Evolutionary conservation across 352 stramenopile genomes (phyloP), one percentile per base, ranked within the genome.

Genomic region (Phytophthora idaei): DNA sequence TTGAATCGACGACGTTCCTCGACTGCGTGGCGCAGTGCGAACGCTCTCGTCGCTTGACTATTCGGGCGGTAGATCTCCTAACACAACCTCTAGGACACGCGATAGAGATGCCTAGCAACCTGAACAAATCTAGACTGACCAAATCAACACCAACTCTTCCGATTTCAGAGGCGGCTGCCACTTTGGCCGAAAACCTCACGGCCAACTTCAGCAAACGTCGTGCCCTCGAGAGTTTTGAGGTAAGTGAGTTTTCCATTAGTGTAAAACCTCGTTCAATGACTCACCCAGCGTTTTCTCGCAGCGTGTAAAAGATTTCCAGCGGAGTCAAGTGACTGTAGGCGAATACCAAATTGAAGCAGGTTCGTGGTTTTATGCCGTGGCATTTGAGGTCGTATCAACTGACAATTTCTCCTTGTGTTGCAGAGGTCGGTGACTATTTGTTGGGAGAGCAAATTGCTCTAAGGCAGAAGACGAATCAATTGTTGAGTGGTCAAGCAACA

Each of bases 11-110:
- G 4, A 64, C 85, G 1, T 90, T 90, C 41, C 59, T 92, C 9
- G 81, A 92, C 57, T 89, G 80, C 59, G 71, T 92, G n/a, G 80
- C 79, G 0, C 83, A 90, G 56, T 78, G 77, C 31, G 83, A 92
- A 54, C 73, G 81, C 27, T 92, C 83, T 54, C 80, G 83, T 14
- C 67, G 80, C 4, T 61, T 92, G 25, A 87, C 81, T 0, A 70
- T 85, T 47, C 77, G 70, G n/a, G 79, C 83, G 7, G 81, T 89
- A 5, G 81, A 90, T 53, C 11, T 80, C 7, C 58, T 85, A 21
- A 67, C 64, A 3, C 41, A 66, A 4, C 41, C 49, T 15, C 6
- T 42, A 5, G 10, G 31, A 10, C 12, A 52, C 29, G 8, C 37
- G 34, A 42, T 10, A 8, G n/a, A 49, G n/a, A 2, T 25, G n/a